Base-by-base conservation (phyloP, 2,329 filamentous ascomycete species). In the Emergomyces africanus region DNA sequence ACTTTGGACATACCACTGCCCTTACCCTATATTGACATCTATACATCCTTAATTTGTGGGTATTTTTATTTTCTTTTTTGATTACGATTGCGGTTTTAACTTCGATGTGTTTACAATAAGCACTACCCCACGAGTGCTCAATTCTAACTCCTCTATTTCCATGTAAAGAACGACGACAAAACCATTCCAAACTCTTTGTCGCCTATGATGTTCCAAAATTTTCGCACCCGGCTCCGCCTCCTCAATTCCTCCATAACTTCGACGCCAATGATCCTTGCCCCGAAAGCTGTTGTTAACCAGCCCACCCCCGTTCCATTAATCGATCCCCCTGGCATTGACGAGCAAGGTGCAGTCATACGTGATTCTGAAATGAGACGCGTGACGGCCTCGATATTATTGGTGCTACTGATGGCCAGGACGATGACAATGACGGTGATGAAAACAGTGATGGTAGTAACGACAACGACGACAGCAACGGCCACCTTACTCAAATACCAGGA, bases 171-270 rank as follows among this genome's bases (percentile, higher is more conserved):
- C 30, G 54, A 56, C 25, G 28, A 59, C 23, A 46, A 14, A 5
- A 18, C 20, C 37, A 30, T 4, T 41, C 23, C 35, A 14, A 57
- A 28, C 15, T 44, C 58, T 49, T 51, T 56, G 49, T 48, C 51
- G 41, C 53, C 50, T 10, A 23, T 56, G 53, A 37, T 37, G 39
- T 50, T 59, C 58, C 51, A 49, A 9, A 86, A 18, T 75, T 72
- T 35, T 80, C 80, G 2, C n/a, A 33, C 54, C 9, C 56, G 57
- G 70, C 68, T 51, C 68, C 67, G 44, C 67, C 66, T 28, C 66
- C 66, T 56, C 14, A 59, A 56, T 53, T 49, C 49, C 41, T 44
- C 58, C 44, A 35, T 54, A 2, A 8, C 41, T 20, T 55, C 54
- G 18, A 30, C 54, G 25, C 37, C 51, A 10, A 25, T 39, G 23